Evolutionary conservation across 495 filamentous ascomycete species (phyloP), one percentile per base, ranked within the genome.

Genomic region (Bombardia bombarda): DNA sequence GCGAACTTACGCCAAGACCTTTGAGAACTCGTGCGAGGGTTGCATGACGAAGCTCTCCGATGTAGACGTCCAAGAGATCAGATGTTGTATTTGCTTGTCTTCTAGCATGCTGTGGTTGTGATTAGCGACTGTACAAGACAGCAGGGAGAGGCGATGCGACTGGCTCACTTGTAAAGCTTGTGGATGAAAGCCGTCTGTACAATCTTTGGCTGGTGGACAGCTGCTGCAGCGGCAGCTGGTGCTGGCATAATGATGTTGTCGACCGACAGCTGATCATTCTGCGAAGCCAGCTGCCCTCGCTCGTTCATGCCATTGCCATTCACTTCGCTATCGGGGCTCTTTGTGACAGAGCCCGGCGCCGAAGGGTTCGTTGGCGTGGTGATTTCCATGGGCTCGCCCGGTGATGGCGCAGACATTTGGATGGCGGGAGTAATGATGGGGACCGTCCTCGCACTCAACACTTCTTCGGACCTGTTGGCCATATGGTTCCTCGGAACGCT

Each of bases 181-280:
- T 98, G 92, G 47, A 98, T 97, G 58, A 98, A 98, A n/a, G 92
- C 92, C 19, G 92, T 96, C 65, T 98, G 92, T 22, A 97, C 87
- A 42, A 95, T 89, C 67, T 98, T 98, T 43, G 90, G 90, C 61
- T 95, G 89, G 62, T 95, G 90, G 45, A 88, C 82, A 45, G 88
- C 87, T 13, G 87, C 86, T 4, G 85, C 83, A 33, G 88, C 87
- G n/a, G 77, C 80, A 46, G 63, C 59, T 3, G 67, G 62, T 16
- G 68, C 58, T 31, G 70, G 63, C 47, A 68, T 64, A 45, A 65
- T 64, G 41, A 61, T 60, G 41, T 50, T 63, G 13, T 63, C 56
- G 34, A 53, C 42, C 16, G 39, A 40, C 16, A 42, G 40, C 32
- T 60, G 59, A 12, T 69, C 61, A 45, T 53, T 49, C 13, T 56